Percentiles rank a stretch among this genome's conserved stretches.
phyloP scores from a whole-genome alignment of 805 yeast genomes.

The Pichia exigua region DNA sequence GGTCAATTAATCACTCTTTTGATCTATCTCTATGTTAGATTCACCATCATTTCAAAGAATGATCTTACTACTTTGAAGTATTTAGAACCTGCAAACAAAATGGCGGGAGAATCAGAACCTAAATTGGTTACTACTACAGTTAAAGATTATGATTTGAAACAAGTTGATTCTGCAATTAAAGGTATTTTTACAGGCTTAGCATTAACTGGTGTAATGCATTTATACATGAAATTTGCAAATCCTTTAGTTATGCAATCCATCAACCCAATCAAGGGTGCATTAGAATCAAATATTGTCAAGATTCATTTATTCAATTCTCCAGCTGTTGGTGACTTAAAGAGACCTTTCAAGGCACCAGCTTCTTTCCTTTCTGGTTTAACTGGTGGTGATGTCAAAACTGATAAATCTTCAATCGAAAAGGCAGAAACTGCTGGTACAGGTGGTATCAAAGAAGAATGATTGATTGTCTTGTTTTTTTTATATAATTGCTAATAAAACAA shows the following conservation, averaged over 20 bases:
- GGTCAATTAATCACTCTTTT: constrained; percentile 59
- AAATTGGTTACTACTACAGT: constrained; percentile 84
- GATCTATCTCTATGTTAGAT: constrained; percentile 59
- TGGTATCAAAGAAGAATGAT: constrained; percentile 81
- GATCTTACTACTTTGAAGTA: constrained; percentile 89
- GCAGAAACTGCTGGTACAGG: constrained; percentile 83
- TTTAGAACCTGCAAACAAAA: constrained; percentile 74
- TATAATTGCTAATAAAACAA: constrained; percentile 42
- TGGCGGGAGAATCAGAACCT: constrained; percentile 67
- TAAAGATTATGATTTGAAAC: constrained; percentile 88
- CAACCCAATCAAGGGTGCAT: constrained; percentile 81
- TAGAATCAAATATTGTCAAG: constrained; percentile 85
- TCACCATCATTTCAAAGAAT: constrained; percentile 61
- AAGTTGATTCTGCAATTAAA: constrained; percentile 71
- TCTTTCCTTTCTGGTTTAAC: constrained; percentile 57
- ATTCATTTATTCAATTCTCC: constrained; percentile 80
- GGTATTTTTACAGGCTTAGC: constrained; percentile 83
- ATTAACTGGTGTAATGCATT: constrained; percentile 97
- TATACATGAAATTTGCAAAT: constrained; percentile 95
- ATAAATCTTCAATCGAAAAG: constrained; percentile 75
- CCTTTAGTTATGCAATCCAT: constrained; percentile 93
- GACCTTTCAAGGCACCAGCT: constrained; percentile 85
- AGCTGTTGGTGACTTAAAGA: constrained; percentile 84
- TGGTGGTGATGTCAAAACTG: constrained; percentile 56
- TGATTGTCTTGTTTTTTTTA: constrained; percentile 12